Evolutionary conservation across 108 stramenopile species (phyloP), one percentile per base, ranked within the genome.

Genomic region (Cylindrotheca closterium): DNA sequence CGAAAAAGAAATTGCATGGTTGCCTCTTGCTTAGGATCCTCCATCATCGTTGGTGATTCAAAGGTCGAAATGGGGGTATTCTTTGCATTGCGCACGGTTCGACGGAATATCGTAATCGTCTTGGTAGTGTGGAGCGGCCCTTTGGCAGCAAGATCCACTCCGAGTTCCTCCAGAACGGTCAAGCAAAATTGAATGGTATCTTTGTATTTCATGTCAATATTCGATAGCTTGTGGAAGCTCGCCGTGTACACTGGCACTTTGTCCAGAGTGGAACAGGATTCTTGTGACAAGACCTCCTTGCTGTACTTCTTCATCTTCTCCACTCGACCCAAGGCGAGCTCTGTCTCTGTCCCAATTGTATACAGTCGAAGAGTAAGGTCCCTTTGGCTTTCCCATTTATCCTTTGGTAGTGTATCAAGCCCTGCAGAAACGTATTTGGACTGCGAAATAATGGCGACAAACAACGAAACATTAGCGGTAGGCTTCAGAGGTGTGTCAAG

Each of bases 341-440:
- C 42, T 12, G 60, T 67, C 50, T 76, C 50, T 2, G 67, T 60
- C n/a, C 42, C 60, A 18, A 51, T 23, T 0, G 55, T 45, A 49
- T 74, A 61, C 2, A 74, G 51, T 17, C 29, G 15, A 3, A 74
- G 22, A n/a, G 45, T 37, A 21, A 74, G 48, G 0, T 68, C 60
- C 1, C 17, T 30, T 21, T 68, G 55, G 15, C 21, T 27, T 8
- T 23, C 22, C 68, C 65, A 76, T 5, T 28, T 8, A 45, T 60
- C 47, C 17, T 8, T 8, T 4, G 66, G 73, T 19, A 67, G 30
- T 0, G 33, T 22, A 19, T 15, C 32, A 19, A 73, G 65, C 18
- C 71, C 71, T 17, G 49, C 58, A 31, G 19, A 50, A n/a, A 51
- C 51, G 42, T 73, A 73, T 17, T 24, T 22, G 22, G 68, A n/a